These are phyloP conservation scores for Linum tenue DNA, from an alignment of 345 rosid genomes.

Conservation along the genomic window DNA sequence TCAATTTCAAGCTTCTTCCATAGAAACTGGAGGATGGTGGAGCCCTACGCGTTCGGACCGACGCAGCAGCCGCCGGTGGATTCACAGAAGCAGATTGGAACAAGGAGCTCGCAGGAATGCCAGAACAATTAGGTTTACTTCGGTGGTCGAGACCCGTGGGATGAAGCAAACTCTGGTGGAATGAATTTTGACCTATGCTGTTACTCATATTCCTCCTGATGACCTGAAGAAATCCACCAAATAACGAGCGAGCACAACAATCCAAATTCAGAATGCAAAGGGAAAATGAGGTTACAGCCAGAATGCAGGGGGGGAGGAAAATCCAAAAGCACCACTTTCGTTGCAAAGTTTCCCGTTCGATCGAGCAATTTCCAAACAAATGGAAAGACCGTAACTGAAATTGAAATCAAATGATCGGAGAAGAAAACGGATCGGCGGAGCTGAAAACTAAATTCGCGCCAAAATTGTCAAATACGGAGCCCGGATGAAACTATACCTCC, in stretches of 20 bases:
- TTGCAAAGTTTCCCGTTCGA: no score
- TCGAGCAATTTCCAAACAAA: neutral
- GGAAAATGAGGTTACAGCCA: neutral
- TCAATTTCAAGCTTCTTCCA: conserved; percentile 33
- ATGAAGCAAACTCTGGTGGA: conserved; percentile 51
- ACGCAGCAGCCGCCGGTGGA: conserved; percentile 10
- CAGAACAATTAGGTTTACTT: conserved; percentile 43
- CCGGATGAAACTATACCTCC: no score
- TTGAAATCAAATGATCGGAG: no score
- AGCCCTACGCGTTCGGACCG: conserved; percentile 24
- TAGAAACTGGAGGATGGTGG: conserved; percentile 31
- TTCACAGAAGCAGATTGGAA: conserved; percentile 34
- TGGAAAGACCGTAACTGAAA: no score
- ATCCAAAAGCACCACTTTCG: no score
- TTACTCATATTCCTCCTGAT: conserved; percentile 55
- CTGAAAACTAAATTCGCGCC: no score
- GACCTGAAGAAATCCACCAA: conserved; percentile 30
- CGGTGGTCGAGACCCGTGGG: conserved; percentile 49
- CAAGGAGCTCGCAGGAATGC: conserved; percentile 35
- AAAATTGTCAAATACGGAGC: no score
- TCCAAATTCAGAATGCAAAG: conserved; percentile 1
- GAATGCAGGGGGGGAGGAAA: no score
- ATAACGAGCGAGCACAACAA: conserved; percentile 17
- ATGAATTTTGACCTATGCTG: conserved; percentile 42
- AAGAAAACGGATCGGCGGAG: no score